Evolutionary conservation across 148 eudicot species (phyloP), one percentile per base, ranked within the genome.

Genomic region (Bassia scoparia): DNA sequence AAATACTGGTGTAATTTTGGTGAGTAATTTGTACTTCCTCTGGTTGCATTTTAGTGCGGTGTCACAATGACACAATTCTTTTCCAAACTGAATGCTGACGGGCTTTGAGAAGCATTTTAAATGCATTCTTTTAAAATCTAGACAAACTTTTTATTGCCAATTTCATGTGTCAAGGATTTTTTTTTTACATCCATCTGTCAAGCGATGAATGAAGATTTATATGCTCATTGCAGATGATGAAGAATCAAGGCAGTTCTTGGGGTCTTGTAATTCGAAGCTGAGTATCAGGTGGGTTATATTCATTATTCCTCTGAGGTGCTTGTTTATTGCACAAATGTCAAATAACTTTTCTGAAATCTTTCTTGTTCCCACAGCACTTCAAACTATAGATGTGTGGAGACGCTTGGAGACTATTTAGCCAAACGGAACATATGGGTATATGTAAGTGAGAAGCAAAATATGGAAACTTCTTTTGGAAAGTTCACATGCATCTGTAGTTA

Each of bases 1-100:
- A 66, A 95, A 95, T 76, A 95, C 98, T 34, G 98, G 98, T 70
- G 85, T 91, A 95, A 95, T 86, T 84, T 87, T 52, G 98, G 98
- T 95, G 81, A 70, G 97, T 83, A 33, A 48, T 24, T 5, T 11
- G 20, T 20, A 37, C 27, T n/a, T 37, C n/a, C 17, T 60, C 37
- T 31, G 37, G 18, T 30, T n/a, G 10, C 4, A 14, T 29, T 3
- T 10, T 17, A 6, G n/a, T 31, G 18, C 64, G 6, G 31, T 17
- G 7, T 58, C 33, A 58, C 13, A 14, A 7, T 23, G 46, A 0
- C 46, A 41, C 46, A 41, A 41, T 41, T 14, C 46, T 41, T 41
- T 41, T 41, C 9, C 46, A 5, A 41, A 41, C 1, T 41, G n/a
- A n/a, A n/a, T n/a, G n/a, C n/a, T n/a, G n/a, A n/a, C n/a, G n/a